Percentiles rank a stretch among this genome's conserved stretches.
phyloP scores from a whole-genome alignment of 352 stramenopile genomes.

The Thalassiosira hispida region DNA sequence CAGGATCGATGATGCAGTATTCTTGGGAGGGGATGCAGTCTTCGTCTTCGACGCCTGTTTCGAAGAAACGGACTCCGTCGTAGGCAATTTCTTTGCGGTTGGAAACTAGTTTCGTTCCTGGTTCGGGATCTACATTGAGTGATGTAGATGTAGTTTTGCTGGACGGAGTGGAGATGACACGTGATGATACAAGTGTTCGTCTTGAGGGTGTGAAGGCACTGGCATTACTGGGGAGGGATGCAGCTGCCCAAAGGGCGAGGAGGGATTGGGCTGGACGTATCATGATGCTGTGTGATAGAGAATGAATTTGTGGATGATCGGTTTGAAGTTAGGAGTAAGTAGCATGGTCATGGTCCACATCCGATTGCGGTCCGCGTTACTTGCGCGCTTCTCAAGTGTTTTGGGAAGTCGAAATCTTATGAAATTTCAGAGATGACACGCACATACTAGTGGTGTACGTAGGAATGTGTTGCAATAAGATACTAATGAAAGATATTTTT shows the following conservation, averaged over 20 bases:
- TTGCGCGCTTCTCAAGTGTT: too few relatives aligned
- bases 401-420: too few relatives aligned
- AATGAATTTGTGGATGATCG: background rate
- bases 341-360: too few relatives aligned
- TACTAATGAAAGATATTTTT: conserved; percentile 17
- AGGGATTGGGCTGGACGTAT: conserved; percentile 1
- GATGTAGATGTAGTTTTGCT: background rate
- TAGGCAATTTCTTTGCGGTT: conserved; percentile 69
- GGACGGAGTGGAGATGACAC: background rate
- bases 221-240: background rate
- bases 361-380: too few relatives aligned
- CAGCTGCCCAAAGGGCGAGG: conserved; percentile 15
- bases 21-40: conserved; percentile 76
- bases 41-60: conserved; percentile 56
- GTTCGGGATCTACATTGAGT: conserved; percentile 22
- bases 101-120: conserved; percentile 34
- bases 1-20: conserved; percentile 68
- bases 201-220: conserved; percentile 9
- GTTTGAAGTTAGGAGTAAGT: background rate
- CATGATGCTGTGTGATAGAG: background rate
- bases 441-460: too few relatives aligned
- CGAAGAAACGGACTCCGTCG: conserved; percentile 74
- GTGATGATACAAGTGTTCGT: background rate
- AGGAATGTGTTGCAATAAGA: too few relatives aligned
- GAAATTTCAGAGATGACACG: too few relatives aligned